Percentiles rank a stretch among this genome's conserved stretches.
These are phyloP conservation scores for Anisogramma anomala DNA, from an alignment of 2,329 filamentous ascomycete genomes.

Conservation along the genomic window DNA sequence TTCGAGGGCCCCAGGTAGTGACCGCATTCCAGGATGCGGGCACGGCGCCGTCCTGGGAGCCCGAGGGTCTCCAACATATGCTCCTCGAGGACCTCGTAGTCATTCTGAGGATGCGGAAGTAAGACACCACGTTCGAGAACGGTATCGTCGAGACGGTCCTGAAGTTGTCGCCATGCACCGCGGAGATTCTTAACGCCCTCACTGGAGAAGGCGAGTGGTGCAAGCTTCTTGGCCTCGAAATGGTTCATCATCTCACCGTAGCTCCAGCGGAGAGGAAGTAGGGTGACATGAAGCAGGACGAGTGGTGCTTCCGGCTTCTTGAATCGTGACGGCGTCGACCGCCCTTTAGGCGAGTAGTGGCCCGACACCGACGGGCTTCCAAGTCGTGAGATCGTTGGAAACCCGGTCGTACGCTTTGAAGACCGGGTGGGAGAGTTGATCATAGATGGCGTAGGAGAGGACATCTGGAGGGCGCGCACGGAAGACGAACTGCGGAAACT, in stretches of 20 bases:
- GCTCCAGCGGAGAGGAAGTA: conserved; percentile 57
- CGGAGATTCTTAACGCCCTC: conserved; percentile 39
- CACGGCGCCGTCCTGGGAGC: conserved; percentile 50
- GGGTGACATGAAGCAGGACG: conserved; percentile 65
- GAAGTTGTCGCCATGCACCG: conserved; percentile 54
- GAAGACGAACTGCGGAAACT: conserved; percentile 60
- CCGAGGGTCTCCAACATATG: conserved; percentile 64
- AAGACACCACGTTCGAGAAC: conserved; percentile 63
- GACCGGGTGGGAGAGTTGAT: conserved; percentile 42
- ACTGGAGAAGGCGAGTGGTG: conserved; percentile 23
- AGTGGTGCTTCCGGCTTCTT: conserved; percentile 50
- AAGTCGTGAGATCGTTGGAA: conserved; percentile 42
- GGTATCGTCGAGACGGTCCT: conserved; percentile 60
- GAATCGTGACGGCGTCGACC: conserved; percentile 44
- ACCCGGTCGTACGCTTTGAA: conserved; percentile 30
- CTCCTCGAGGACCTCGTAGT: conserved; percentile 72
- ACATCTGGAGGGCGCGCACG: conserved; percentile 61
- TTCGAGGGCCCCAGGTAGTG: conserved; percentile 59
- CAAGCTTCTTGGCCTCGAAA: conserved; percentile 19
- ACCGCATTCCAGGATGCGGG: conserved; percentile 61
- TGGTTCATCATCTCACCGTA: conserved; percentile 42
- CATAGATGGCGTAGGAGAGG: conserved; percentile 50
- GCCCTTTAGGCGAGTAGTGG: conserved; percentile 44
- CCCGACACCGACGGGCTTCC: conserved; percentile 42
- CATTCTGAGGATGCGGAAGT: conserved; percentile 65